Base-by-base conservation (phyloP, 2,329 filamentous ascomycete species). In the Colletotrichum brevisporum region DNA sequence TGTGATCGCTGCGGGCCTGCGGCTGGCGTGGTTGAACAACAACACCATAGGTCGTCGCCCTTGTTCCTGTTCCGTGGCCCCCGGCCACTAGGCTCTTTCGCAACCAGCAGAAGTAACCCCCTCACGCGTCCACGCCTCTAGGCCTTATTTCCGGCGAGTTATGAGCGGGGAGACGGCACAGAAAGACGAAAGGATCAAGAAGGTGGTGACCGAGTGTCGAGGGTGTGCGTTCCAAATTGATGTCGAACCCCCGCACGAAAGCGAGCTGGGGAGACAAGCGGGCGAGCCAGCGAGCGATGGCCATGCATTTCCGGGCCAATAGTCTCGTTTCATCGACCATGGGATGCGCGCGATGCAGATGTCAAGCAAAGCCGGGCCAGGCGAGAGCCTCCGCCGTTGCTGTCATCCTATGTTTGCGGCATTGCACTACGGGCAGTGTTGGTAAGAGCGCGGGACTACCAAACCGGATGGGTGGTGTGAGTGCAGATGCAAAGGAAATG, bases 311-410 rank as follows among this genome's bases (percentile, higher is more conserved):
- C 45, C 50, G 55, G 64, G 31, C 62, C 62, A 66, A 69, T 66
- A 60, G 62, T 60, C 60, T 26, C 55, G 66, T 69, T 69, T 56
- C 66, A 69, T 24, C 41, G 45, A 18, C 12, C 31, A 21, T 6
- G 43, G 21, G 54, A 51, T 69, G 65, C 48, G 51, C n/a, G 26
- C 21, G 13, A 21, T 45, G 55, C 16, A 54, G 61, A 53, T 54
- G 65, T 54, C 53, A 50, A 65, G 61, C 53, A 48, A 57, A 39
- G 47, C 53, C 13, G 39, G 27, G 16, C 54, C 50, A 16, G 56
- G 16, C 26, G 26, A 45, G 39, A 31, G 18, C 31, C 31, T 36
- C 31, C 31, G 31, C 31, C 9, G 47, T 13, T n/a, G 57, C 41
- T 26, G 16, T 66, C 55, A 36, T 56, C 55, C 62, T 66, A 66